These are phyloP conservation scores for Glarea lozoyensis DNA, from an alignment of 495 filamentous ascomycete genomes.

Conservation along the genomic window DNA sequence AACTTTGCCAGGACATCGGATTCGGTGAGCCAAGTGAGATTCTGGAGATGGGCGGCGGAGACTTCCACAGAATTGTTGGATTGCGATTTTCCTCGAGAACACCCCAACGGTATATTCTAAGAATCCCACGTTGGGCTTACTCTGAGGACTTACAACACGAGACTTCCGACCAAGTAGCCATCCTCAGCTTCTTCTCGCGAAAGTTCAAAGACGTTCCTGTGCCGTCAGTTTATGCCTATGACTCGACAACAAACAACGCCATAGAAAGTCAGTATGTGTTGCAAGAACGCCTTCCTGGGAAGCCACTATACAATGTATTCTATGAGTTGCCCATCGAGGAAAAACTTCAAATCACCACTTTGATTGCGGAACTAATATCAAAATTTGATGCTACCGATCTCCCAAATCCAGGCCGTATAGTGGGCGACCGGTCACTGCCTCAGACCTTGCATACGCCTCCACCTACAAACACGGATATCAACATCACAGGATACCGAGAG, in stretches of 20 bases:
- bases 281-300: slow-evolving; percentile 3
- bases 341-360: slow-evolving; percentile 4
- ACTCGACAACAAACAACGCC: slow-evolving; percentile 1
- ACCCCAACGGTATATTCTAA: not conserved
- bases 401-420: slow-evolving; percentile 3
- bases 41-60: slow-evolving; percentile 8
- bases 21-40: slow-evolving; percentile 2
- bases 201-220: no score
- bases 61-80: slow-evolving; percentile 9
- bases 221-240: slow-evolving; percentile 1
- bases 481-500: no score
- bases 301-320: not conserved
- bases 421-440: no score
- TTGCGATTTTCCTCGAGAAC: not conserved
- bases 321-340: slow-evolving; percentile 5
- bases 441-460: no score
- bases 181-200: no score
- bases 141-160: no score
- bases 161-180: no score
- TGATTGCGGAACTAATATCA: slow-evolving; percentile 2
- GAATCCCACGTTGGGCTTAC: slow-evolving; percentile 2
- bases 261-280: slow-evolving; percentile 4
- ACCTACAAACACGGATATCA: no score
- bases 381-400: slow-evolving; percentile 1
- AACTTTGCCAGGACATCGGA: slow-evolving; percentile 6